Evolutionary conservation across 108 stramenopile species (phyloP).

Genomic region (Skeletonema potamos): DNA sequence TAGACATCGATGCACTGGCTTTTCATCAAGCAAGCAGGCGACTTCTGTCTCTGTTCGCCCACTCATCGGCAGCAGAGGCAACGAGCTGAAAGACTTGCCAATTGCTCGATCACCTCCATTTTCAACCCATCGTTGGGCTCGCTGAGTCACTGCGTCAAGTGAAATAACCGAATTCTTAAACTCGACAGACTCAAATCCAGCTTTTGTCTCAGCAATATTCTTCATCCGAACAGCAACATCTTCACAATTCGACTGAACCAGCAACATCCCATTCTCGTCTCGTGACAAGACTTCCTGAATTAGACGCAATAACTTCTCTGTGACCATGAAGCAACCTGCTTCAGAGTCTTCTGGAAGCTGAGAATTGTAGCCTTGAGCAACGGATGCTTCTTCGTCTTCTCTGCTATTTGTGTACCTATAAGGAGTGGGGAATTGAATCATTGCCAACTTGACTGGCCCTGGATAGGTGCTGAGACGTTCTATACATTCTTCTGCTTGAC

Average conservation of each 20-base stretch:
- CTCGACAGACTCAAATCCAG: constrained; percentile 39
- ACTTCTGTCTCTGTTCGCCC: constrained; percentile 81
- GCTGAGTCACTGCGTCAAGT: constrained; percentile 39
- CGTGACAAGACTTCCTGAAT: constrained; percentile 22
- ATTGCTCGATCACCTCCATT: constrained; percentile 65
- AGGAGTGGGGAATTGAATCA: constrained; percentile 82
- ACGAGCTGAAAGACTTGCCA: constrained; percentile 55
- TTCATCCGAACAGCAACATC: constrained; percentile 78
- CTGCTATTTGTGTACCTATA: constrained; percentile 34
- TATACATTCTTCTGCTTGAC: constrained; percentile 58
- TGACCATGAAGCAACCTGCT: constrained; percentile 72
- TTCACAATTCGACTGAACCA: constrained; percentile 79
- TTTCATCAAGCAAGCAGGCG: constrained; percentile 56
- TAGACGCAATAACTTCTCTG: constrained; percentile 44
- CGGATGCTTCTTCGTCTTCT: constrained; percentile 7
- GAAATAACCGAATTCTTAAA: constrained; percentile 21
- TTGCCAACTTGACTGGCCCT: constrained; percentile 43
- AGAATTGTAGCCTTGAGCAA: constrained; percentile 46
- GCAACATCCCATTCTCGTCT: constrained; percentile 35
- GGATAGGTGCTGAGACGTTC: constrained; percentile 53
- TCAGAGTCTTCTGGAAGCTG: constrained; percentile 64
- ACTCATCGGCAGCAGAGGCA: constrained; percentile 51
- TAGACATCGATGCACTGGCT: constrained; percentile 68
- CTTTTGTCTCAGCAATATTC: constrained; percentile 35
- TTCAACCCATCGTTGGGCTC: constrained; percentile 55